phyloP scores from a whole-genome alignment of 2,329 filamentous ascomycete species.

The Ophiostoma australiae region DNA sequence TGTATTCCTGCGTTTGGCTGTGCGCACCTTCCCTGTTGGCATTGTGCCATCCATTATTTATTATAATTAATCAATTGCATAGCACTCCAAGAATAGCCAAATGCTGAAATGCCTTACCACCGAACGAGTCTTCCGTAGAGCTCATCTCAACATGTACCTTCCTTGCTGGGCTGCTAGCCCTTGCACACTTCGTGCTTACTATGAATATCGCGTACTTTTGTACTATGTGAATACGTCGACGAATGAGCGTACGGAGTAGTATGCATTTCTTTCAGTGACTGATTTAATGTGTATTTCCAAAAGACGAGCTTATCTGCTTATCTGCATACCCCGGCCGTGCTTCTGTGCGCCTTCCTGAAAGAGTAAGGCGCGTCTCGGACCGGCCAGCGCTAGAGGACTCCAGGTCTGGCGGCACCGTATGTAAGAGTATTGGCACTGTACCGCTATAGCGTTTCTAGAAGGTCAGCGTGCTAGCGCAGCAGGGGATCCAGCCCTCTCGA shows the following conservation, averaged over 20 bases:
- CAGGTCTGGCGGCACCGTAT: constrained; percentile 3
- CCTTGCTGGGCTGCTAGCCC: neutral
- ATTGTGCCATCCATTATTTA: too few species aligned
- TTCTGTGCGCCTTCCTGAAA: constrained; percentile 9
- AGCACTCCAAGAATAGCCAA: neutral
- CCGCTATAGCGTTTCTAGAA: constrained; percentile 18
- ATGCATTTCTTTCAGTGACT: neutral
- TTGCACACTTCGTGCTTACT: neutral
- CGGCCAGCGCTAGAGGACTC: constrained; percentile 1
- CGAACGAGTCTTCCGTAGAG: too few species aligned
- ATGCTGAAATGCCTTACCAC: too few species aligned
- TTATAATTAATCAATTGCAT: too few species aligned
- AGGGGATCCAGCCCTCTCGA: neutral
- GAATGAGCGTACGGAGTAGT: neutral
- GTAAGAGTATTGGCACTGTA: neutral
- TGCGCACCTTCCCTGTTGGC: constrained; percentile 8
- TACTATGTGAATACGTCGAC: too few species aligned
- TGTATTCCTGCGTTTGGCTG: neutral
- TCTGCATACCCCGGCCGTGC: constrained; percentile 5
- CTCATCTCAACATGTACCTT: neutral
- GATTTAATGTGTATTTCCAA: neutral
- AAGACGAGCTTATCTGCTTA: neutral
- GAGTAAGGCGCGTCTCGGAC: constrained; percentile 3
- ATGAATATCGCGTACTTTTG: neutral
- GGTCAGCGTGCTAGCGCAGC: constrained; percentile 15